Percentiles rank a stretch among this genome's conserved stretches.
Evolutionary conservation across 176 grass and related monocot genomes (phyloP).

Genomic region (Eragrostis nindensis): DNA sequence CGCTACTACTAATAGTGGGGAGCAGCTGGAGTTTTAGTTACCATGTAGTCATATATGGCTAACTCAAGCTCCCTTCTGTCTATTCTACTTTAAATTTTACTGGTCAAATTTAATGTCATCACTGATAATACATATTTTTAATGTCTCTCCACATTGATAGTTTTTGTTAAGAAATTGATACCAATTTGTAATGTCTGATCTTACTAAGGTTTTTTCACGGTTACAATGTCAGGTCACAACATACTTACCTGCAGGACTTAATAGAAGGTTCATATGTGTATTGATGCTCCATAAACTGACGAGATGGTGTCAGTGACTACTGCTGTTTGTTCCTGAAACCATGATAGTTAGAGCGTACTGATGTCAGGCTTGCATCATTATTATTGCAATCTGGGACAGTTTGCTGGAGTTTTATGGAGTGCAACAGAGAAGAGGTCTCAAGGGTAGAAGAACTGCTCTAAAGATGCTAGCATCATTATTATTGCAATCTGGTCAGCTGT

Average conservation of each 20-base stretch:
- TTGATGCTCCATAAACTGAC: no score
- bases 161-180: background rate
- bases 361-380: no score
- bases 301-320: background rate
- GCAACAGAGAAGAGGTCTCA: constrained; percentile 68
- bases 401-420: constrained; percentile 55
- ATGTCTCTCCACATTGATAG: background rate
- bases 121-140: background rate
- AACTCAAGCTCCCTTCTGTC: no score
- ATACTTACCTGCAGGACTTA: constrained; percentile 21
- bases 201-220: background rate
- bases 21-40: no score
- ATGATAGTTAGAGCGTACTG: no score
- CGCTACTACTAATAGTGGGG: no score
- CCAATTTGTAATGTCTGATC: background rate
- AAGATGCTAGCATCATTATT: constrained; percentile 52
- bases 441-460: constrained; percentile 63
- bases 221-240: background rate
- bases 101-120: background rate
- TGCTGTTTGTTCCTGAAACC: no score
- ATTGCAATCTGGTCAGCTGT: constrained; percentile 37
- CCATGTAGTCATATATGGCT: no score
- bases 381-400: no score
- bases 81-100: no score
- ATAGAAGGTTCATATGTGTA: constrained; percentile 2